Evolutionary conservation across 495 filamentous ascomycete species (phyloP), one percentile per base, ranked within the genome.

Genomic region (Penicillium longicatenatum): DNA sequence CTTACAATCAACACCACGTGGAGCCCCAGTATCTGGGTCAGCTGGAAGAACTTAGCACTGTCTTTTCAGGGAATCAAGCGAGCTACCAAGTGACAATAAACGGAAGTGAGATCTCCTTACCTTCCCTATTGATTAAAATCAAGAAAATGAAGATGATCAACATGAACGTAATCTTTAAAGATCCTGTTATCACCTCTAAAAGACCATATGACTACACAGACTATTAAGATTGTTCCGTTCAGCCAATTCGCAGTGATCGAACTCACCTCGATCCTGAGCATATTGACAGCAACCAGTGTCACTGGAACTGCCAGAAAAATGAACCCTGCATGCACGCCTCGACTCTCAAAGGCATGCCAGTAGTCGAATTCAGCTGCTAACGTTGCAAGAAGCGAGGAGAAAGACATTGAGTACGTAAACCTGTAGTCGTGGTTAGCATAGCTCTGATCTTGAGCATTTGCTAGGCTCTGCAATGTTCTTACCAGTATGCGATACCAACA

Each of bases 401-500:
- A 79, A 2, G 61, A 68, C 16, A 77, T 66, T 0, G 78, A 71
- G 47, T 75, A 81, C 1, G 73, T 73, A 52, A 80, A 74, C 79
- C 77, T 81, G 31, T 17, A 12, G 31, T 26, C 12, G 3, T 39
- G 16, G 16, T 39, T 17, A 39, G 16, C 37, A 4, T 6, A 39
- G 37, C 6, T n/a, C 14, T 6, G 37, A 39, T 12, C 14, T 39
- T 39, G 14, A 39, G 31, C 10, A 10, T 17, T 8, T 31, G 26
- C 5, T 31, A 11, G 3, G 10, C 5, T 30, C 16, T 44, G 26
- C 14, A 7, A 14, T 4, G 21, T 46, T 43, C 50, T 9, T 55
- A 80, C 80, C 79, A 82, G 58, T 83, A 82, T 45, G 70, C 67
- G 17, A 76, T 58, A 12, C 78, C 78, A 8, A 81, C 71, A 9